Evolutionary conservation across 164 flowering plant species (phyloP).

Genomic region (Macadamia tetraphylla): DNA sequence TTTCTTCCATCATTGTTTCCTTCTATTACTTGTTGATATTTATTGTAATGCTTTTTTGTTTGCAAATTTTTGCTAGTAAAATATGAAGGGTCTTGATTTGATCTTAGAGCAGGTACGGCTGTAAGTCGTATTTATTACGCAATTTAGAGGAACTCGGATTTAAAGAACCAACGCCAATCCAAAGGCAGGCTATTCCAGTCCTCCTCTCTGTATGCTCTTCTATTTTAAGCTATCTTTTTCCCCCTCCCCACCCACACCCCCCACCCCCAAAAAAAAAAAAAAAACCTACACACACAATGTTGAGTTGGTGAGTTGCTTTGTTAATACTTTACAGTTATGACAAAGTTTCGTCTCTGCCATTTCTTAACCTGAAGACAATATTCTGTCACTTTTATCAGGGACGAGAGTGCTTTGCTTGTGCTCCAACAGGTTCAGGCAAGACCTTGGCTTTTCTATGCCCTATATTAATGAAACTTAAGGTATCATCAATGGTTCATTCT

Average conservation of each 20-base stretch:
- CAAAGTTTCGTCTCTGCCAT: not conserved
- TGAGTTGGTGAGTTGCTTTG: constrained; percentile 7
- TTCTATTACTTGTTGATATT: not conserved
- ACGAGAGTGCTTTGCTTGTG: constrained; percentile 95
- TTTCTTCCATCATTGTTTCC: not conserved
- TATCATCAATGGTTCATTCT: constrained; percentile 13
- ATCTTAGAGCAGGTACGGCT: constrained; percentile 49
- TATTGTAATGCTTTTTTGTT: not conserved
- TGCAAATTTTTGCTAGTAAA: not conserved
- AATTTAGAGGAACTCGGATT: constrained; percentile 75
- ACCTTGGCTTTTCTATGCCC: constrained; percentile 87
- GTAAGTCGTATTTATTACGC: constrained; percentile 48
- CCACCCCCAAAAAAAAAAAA: no score
- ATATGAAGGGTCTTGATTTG: not conserved
- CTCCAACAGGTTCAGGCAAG: constrained; percentile 98
- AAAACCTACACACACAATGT: not conserved
- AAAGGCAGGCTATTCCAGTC: constrained; percentile 97
- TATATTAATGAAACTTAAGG: constrained; percentile 87
- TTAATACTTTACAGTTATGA: not conserved
- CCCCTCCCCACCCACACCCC: not conserved
- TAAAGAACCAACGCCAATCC: constrained; percentile 94
- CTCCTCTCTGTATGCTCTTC: constrained; percentile 84
- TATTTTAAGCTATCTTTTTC: constrained; percentile 12
- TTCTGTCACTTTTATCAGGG: constrained; percentile 36
- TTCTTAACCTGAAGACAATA: not conserved